These are phyloP conservation scores for Fusarium globosum DNA, from an alignment of 2,329 filamentous ascomycete genomes.

Conservation along the genomic window DNA sequence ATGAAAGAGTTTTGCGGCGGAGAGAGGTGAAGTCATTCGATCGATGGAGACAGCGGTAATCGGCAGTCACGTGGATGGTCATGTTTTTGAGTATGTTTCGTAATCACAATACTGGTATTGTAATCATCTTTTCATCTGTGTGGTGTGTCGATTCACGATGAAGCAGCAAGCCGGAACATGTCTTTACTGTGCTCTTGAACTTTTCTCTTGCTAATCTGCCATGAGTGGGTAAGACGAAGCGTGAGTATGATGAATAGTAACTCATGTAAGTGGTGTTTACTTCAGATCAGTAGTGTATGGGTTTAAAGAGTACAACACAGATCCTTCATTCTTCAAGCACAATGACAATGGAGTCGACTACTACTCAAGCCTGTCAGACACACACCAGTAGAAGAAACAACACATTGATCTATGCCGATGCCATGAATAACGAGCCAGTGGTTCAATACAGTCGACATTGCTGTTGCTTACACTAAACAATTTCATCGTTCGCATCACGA, in stretches of 20 bases:
- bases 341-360: neutral
- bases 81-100: neutral
- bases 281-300: neutral
- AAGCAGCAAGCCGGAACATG: too few relatives aligned
- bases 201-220: neutral
- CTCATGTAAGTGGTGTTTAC: neutral
- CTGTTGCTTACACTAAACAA: neutral
- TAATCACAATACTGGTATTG: neutral
- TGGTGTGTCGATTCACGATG: neutral
- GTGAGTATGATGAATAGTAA: neutral
- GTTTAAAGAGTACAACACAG: neutral
- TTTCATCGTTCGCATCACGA: neutral
- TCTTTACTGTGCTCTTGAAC: neutral
- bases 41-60: neutral
- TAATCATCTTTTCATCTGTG: neutral
- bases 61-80: constrained; percentile 15
- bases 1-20: constrained; percentile 14
- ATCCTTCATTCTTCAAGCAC: neutral
- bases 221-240: neutral
- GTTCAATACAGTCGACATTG: too few relatives aligned
- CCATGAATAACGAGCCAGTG: neutral
- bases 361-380: too few relatives aligned
- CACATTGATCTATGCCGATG: too few relatives aligned
- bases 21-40: constrained; percentile 29
- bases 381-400: neutral